These are phyloP conservation scores for Postia placenta DNA, from an alignment of 768 basidiomycete species.

Conservation along the genomic window DNA sequence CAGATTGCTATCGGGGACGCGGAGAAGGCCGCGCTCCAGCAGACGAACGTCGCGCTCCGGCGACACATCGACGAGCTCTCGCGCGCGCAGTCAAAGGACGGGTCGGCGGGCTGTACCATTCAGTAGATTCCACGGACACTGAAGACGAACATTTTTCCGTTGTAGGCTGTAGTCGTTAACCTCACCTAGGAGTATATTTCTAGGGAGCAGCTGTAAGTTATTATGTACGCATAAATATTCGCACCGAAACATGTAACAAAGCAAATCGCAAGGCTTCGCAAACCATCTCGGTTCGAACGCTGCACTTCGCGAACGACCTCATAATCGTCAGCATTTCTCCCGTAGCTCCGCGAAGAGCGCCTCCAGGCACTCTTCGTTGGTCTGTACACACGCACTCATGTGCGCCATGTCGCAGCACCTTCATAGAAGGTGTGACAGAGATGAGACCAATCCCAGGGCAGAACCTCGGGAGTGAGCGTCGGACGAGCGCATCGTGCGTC, in stretches of 20 bases:
- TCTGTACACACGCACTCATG: conserved; percentile 93
- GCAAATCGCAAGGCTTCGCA: no score
- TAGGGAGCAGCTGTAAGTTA: no score
- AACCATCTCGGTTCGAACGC: no score
- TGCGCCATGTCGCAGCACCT: conserved; percentile 92
- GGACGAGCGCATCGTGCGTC: no score
- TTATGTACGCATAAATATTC: no score
- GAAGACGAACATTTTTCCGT: no score
- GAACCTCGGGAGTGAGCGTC: neutral
- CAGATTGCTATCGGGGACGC: neutral
- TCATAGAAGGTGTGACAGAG: conserved; percentile 83
- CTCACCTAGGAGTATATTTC: no score
- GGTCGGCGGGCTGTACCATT: no score
- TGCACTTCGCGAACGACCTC: conserved; percentile 97
- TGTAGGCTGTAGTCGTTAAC: no score
- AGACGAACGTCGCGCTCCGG: neutral
- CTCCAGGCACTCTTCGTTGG: conserved; percentile 74
- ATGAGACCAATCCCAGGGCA: conserved; percentile 42
- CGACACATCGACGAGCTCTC: neutral
- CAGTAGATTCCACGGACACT: no score
- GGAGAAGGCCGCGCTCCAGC: neutral
- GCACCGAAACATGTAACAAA: no score
- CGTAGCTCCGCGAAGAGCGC: conserved; percentile 79
- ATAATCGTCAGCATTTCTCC: conserved; percentile 90
- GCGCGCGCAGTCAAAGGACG: no score